phyloP scores from a whole-genome alignment of 495 filamentous ascomycete species.

The Trichoderma orchidacearum region DNA sequence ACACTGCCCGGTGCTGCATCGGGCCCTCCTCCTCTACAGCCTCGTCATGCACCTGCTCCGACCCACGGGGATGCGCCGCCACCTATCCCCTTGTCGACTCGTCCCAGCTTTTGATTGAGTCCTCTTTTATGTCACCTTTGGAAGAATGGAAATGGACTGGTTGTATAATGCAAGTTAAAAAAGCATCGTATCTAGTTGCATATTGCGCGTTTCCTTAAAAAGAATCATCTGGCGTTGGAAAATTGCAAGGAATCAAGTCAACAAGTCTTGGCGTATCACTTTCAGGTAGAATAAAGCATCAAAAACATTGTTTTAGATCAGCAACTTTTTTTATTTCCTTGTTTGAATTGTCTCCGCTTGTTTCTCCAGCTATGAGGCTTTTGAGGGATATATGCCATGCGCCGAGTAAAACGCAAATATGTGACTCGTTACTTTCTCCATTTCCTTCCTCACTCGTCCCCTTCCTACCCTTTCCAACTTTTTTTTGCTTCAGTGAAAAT shows the following conservation, averaged over 20 bases:
- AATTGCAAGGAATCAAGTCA: neutral
- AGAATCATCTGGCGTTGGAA: constrained; percentile 2
- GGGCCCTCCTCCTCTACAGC: too few species aligned
- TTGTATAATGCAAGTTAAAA: too few species aligned
- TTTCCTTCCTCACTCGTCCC: too few species aligned
- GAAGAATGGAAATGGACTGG: too few species aligned
- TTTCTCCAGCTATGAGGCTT: neutral
- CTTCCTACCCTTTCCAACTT: constrained; percentile 3
- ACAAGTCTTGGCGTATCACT: neutral
- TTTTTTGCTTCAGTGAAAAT: neutral
- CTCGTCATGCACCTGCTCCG: neutral
- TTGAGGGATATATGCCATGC: constrained; percentile 3
- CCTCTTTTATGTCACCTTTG: neutral
- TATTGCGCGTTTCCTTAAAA: too few species aligned
- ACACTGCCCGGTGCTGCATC: neutral
- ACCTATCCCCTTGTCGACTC: constrained; percentile 32
- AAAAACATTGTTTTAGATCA: neutral
- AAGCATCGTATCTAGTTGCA: too few species aligned
- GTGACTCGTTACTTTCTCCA: neutral
- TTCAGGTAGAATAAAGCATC: neutral
- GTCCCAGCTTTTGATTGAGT: constrained; percentile 19
- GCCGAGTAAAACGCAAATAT: constrained; percentile 1
- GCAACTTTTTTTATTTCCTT: neutral
- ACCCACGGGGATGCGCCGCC: constrained; percentile 22
- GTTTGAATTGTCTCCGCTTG: neutral